Evolutionary conservation across 805 yeast species (phyloP), one percentile per base, ranked within the genome.

Genomic region (Metschnikowia lunata): DNA sequence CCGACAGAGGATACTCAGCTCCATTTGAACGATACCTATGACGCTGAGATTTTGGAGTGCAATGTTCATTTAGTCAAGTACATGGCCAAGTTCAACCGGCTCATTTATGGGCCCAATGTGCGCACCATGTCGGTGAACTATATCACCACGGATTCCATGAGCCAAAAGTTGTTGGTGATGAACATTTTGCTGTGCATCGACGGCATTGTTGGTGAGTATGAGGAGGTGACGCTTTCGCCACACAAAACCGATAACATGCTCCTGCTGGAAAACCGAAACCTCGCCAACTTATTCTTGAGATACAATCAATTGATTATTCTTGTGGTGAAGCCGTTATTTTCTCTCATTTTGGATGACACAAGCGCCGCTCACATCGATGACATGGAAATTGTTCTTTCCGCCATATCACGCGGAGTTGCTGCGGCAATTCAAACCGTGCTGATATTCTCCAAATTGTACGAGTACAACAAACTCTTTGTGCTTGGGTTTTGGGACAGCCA

Each of bases 401-500:
- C 66, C 6, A 57, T 68, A 8, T 53, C 62, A 15, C 60, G 57
- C 39, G 61, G 67, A 8, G 48, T 66, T 4, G 48, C 53, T 15
- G 60, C 66, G 0, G 61, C 72, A 3, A 51, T 61, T 41, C 41
- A 63, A 14, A 60, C 64, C 2, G 57, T 69, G 15, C 63, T 65
- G 40, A 56, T 68, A 6, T 37, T 65, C 5, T 35, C 57, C 29
- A 58, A 63, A 40, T 52, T 69, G 34, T 63, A 58, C 34, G 58
- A 58, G 30, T 47, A 56, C 40, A 47, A 59, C n/a, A 54, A 62
- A 36, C 46, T 67, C 11, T 68, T 68, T 42, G 50, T 57, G 15
- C 50, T 63, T 13, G 75, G 74, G 2, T 67, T 61, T 43, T 69
- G 72, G 70, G 75, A 70, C 45, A 53, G 66, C 37, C 71, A 66